Conservation (phyloP, 2,329 filamentous ascomycete genomes). For the Zymoseptoria tritici region DNA sequence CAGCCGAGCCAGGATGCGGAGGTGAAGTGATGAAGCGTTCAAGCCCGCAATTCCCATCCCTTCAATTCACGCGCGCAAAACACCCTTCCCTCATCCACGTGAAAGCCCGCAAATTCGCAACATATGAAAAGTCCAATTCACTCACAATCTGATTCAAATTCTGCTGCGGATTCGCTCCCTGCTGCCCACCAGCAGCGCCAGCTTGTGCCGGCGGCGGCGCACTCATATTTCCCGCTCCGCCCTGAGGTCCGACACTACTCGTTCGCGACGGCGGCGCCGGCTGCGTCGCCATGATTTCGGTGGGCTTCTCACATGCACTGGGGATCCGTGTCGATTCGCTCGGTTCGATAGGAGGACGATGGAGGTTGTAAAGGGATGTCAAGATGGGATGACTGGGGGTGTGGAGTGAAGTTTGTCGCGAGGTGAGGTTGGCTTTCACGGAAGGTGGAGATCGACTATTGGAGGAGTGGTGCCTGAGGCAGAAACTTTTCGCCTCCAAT, state of each 20-base stretch:
- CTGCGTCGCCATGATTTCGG: conserved; percentile 30
- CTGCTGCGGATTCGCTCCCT: conserved; percentile 63
- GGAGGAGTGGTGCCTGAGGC: neutral
- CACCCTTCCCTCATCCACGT: neutral
- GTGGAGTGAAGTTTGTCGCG: neutral
- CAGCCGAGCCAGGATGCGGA: no score
- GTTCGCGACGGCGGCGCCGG: conserved; percentile 30
- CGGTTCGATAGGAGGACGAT: neutral
- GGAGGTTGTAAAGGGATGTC: neutral
- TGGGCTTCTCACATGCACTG: neutral
- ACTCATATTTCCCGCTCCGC: conserved; percentile 32
- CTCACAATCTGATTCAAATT: conserved; percentile 95
- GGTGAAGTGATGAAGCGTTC: no score
- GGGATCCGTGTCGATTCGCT: neutral
- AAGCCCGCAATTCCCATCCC: neutral
- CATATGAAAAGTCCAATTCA: conserved; percentile 19
- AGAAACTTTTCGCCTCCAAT: neutral
- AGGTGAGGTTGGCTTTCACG: neutral
- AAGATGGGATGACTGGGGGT: neutral
- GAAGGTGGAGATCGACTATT: neutral
- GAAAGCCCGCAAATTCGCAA: no score
- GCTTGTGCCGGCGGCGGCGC: conserved; percentile 42
- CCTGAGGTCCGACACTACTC: conserved; percentile 29
- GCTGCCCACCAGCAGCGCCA: conserved; percentile 21
- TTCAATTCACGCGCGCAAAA: neutral